Evolutionary conservation across 2,329 filamentous ascomycete genomes (phyloP).

Genomic region (Chrysosphaeria jannelii): DNA sequence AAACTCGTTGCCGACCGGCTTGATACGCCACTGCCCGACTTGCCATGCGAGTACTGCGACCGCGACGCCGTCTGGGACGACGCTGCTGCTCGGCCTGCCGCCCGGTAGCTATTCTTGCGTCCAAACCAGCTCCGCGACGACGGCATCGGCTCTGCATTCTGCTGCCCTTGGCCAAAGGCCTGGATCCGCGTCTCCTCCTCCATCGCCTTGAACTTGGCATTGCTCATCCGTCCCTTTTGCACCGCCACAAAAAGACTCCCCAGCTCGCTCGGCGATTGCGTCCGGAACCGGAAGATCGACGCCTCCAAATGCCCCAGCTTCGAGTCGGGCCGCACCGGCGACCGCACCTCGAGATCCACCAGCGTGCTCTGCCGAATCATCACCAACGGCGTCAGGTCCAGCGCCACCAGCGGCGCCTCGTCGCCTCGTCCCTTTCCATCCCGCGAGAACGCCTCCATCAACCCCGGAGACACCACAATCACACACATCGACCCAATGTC

Average conservation of each 20-base stretch:
- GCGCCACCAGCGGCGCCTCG: constrained; percentile 24
- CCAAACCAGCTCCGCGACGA: constrained; percentile 24
- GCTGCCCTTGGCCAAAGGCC: constrained; percentile 31
- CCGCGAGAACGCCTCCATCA: constrained; percentile 17
- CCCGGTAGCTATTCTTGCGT: constrained; percentile 32
- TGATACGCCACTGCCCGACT: no score
- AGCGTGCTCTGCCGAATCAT: constrained; percentile 73
- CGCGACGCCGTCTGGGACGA: constrained; percentile 41
- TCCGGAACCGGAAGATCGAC: constrained; percentile 71
- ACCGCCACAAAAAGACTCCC: constrained; percentile 60
- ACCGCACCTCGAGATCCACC: constrained; percentile 80
- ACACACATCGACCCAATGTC: constrained; percentile 22
- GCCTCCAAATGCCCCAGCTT: constrained; percentile 33
- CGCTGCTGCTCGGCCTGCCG: constrained; percentile 27
- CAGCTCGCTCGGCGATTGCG: constrained; percentile 46
- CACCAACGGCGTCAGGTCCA: constrained; percentile 76
- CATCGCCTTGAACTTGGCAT: constrained; percentile 53
- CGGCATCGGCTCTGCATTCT: constrained; percentile 4
- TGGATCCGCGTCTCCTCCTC: constrained; percentile 38
- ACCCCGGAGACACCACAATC: constrained; percentile 23
- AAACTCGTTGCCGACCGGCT: constrained; percentile 42
- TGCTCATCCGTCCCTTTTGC: constrained; percentile 70
- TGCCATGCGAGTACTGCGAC: no score
- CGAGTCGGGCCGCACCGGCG: constrained; percentile 44
- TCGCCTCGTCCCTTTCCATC: constrained; percentile 8